Conservation (phyloP, 2,329 filamentous ascomycete species). For the Trichoderma breve region DNA sequence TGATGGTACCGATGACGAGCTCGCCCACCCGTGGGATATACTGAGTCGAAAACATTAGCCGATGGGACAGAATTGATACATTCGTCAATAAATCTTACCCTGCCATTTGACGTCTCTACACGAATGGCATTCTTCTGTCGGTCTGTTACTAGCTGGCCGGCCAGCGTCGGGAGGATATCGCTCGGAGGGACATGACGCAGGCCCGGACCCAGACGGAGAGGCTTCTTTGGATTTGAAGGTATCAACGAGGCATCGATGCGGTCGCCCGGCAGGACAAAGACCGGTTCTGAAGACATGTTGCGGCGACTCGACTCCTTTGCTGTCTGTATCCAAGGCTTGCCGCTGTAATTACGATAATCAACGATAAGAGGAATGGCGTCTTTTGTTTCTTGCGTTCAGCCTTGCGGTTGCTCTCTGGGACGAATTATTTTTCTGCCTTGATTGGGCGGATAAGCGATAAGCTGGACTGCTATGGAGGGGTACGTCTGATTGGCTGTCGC, state of each 20-base stretch:
- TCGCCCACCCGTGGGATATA: conserved; percentile 81
- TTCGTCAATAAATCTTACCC: conserved; percentile 47
- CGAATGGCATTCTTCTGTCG: conserved; percentile 73
- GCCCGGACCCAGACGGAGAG: conserved; percentile 79
- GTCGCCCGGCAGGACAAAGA: conserved; percentile 80
- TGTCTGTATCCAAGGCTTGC: background rate
- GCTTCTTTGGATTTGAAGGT: conserved; percentile 64
- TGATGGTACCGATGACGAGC: conserved; percentile 82
- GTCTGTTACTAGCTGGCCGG: conserved; percentile 66
- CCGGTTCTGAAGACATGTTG: conserved; percentile 55
- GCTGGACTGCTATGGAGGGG: background rate
- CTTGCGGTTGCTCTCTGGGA: background rate
- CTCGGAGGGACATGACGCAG: conserved; percentile 78
- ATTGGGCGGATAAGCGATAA: conserved; percentile 15
- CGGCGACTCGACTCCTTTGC: background rate
- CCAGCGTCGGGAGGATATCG: conserved; percentile 66
- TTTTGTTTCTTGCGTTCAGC: background rate
- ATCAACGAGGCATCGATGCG: conserved; percentile 63
- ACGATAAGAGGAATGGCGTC: background rate
- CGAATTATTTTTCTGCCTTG: conserved; percentile 1
- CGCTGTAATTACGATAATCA: background rate
- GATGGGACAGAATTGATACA: background rate
- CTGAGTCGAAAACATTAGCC: conserved; percentile 42
- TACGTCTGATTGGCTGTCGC: background rate
- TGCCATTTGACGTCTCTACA: conserved; percentile 68